These are phyloP conservation scores for Paramecium octaurelia DNA, from an alignment of 73 alveolate species.

Conservation along the genomic window DNA sequence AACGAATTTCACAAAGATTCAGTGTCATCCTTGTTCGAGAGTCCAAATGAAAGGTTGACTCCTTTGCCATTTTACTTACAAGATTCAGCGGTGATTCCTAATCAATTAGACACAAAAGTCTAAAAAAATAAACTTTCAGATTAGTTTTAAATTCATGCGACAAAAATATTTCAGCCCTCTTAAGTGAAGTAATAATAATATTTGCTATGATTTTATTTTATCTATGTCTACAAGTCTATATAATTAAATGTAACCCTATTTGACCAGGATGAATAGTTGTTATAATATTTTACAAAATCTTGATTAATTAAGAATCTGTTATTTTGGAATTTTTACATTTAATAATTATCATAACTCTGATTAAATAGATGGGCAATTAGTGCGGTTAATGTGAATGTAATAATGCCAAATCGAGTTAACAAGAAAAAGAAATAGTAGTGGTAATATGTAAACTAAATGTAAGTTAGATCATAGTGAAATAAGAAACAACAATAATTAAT, in stretches of 20 bases:
- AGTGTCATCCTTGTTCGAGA: not conserved
- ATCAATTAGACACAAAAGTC: not conserved
- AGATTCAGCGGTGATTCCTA: not conserved
- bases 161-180: not conserved
- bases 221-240: not conserved
- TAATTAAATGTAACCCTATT: not conserved
- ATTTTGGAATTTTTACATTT: not conserved
- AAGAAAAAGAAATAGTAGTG: not conserved
- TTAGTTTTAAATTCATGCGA: not conserved
- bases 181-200: not conserved
- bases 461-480: not conserved
- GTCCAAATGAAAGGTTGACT: not conserved
- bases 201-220: not conserved
- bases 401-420: not conserved
- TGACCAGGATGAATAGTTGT: not conserved
- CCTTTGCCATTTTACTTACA: not conserved
- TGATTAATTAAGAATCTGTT: not conserved
- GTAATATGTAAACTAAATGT: not conserved
- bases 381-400: not conserved
- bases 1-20: not conserved
- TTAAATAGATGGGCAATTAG: not conserved
- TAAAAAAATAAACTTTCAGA: not conserved
- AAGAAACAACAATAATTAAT: not conserved
- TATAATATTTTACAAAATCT: not conserved
- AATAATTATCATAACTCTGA: not conserved